These are phyloP conservation scores for Metschnikowia aberdeeniae DNA, from an alignment of 805 yeast species.

Conservation along the genomic window DNA sequence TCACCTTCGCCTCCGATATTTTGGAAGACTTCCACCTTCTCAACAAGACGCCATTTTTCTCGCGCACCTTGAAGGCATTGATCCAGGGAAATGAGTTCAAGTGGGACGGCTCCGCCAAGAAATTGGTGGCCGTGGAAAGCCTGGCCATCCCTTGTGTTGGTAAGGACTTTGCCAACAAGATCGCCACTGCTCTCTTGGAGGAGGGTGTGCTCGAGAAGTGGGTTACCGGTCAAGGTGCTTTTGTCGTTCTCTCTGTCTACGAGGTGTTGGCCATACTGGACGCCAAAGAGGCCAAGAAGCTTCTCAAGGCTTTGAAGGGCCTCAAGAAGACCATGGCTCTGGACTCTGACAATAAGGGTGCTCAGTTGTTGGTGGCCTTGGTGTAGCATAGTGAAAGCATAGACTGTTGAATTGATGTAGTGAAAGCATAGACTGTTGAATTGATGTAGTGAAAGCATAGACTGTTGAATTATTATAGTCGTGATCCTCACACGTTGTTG, in stretches of 20 bases:
- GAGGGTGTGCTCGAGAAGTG: constrained; percentile 49
- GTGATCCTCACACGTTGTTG: background rate
- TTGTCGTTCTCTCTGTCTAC: constrained; percentile 73
- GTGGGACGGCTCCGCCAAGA: constrained; percentile 44
- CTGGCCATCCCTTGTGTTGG: constrained; percentile 48
- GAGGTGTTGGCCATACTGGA: constrained; percentile 53
- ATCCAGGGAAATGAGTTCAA: constrained; percentile 87
- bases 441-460: background rate
- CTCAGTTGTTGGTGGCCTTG: constrained; percentile 28
- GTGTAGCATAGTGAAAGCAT: constrained; percentile 10
- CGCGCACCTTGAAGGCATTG: constrained; percentile 69
- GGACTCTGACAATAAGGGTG: constrained; percentile 63
- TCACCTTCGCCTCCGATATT: constrained; percentile 60
- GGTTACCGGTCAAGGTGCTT: constrained; percentile 67
- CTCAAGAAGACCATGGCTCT: constrained; percentile 41
- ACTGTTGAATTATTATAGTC: background rate
- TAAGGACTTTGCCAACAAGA: constrained; percentile 52
- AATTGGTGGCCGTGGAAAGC: constrained; percentile 38
- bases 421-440: constrained; percentile 1
- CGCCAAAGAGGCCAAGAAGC: constrained; percentile 40
- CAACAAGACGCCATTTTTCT: constrained; percentile 61
- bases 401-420: background rate
- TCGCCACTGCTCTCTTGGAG: constrained; percentile 50
- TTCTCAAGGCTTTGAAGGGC: constrained; percentile 52
- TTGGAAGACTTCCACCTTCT: constrained; percentile 63